Base-by-base conservation (phyloP, 352 stramenopile genomes). In the Phytophthora citricola region DNA sequence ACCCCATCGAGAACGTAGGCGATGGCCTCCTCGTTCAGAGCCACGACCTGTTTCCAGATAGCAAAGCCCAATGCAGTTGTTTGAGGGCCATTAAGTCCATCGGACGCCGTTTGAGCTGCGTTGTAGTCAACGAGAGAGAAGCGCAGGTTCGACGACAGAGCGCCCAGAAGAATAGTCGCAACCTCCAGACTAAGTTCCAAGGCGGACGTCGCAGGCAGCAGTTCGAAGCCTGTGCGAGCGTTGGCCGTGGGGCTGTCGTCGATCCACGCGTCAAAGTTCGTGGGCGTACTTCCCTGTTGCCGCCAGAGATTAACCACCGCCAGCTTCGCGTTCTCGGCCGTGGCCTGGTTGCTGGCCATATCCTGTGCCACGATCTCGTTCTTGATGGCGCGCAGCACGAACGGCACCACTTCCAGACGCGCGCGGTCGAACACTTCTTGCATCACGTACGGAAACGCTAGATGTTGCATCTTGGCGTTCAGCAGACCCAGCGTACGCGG, bases 61-160 rank as follows among this genome's bases (percentile, higher is more conserved):
- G 66, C 83, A 52, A 93, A 93, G 2, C 83, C 85, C 1, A 71
- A 62, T 0, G 79, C 78, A 1, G 81, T 89, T 4, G 63, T 50
- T 38, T 62, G 27, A 15, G 66, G 54, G 0, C 47, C 54, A 31
- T 40, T 24, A 4, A 66, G 43, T 29, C 53, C 66, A 14, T 74
- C 54, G 29, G 60, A 54, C 27, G 61, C 68, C 1, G 69, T 71
- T 29, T 57, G 58, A 24, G 29, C 20, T 1, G 69, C 20, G 15
- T 90, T 75, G 40, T 92, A 91, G 47, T 91, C 82, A 1, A 93
- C 71, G 17, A 93, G 66, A 2, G 83, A 93, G 31, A 92, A 93
- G 1, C 76, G 76, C 8, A 76, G 69, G 51, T 93, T 93, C 2
- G 76, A 81, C 14, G 76, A n/a, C 5, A 70, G 75, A 0, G 67